Evolutionary conservation across 2,329 filamentous ascomycete genomes (phyloP), one percentile per base, ranked within the genome.

Genomic region (Alternaria sp.): DNA sequence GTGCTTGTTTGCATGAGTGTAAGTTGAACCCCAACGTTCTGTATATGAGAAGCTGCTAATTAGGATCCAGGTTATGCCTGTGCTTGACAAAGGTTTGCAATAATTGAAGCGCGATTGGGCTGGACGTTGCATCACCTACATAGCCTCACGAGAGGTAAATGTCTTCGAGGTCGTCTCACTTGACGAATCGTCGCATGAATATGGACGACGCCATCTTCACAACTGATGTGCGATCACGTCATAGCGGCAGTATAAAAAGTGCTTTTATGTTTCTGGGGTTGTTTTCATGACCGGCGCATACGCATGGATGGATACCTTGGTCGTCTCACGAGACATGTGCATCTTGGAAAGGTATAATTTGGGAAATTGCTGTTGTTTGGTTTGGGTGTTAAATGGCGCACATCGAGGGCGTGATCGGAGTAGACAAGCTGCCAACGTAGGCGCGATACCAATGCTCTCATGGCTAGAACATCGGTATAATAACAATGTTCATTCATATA

Each of bases 1-100:
- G 97, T 97, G 93, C 85, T 98, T 82, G 96, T 98, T 79, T 92
- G 97, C 74, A 94, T 98, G 84, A 97, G 97, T 82, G 95, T 97
- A 79, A 90, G 94, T 89, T 30, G 12, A 11, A 18, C 2, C 8
- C 1, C n/a, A 18, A 7, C 11, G 8, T 43, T 46, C 1, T 34
- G 11, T 54, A 39, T 16, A 9, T 36, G 51, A 24, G 48, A 18
- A 26, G 44, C 20, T 61, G 47, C 62, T 71, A 56, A 69, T 20
- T 3, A 9, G 3, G 2, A 42, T 12, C 12, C 34, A 76, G 74
- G 69, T 76, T 5, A 74, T 76, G 70, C 73, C 73, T 20, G 72
- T 76, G 14, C 63, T 76, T 4, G 68, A 72, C 20, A 72, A 72
- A 43, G 67, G 65, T 3, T 36, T 68, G 30, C 70, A 70, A 38